phyloP scores from a whole-genome alignment of 2,329 filamentous ascomycete species.

The Cylindrodendrum hubeiense region DNA sequence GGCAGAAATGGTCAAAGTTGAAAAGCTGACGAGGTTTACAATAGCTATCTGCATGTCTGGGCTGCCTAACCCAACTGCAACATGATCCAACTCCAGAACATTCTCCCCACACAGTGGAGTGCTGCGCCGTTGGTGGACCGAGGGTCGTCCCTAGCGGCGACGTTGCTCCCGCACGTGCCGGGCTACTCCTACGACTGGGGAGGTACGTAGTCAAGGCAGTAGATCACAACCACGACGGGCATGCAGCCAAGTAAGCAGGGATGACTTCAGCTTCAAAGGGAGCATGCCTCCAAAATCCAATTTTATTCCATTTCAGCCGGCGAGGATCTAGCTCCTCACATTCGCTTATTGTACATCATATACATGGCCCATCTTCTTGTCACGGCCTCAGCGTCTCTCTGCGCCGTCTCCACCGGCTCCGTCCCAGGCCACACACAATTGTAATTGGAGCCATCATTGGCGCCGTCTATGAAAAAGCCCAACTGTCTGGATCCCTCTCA shows the following conservation, averaged over 20 bases:
- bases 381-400: slow-evolving; percentile 4
- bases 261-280: neutral
- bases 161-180: slow-evolving; percentile 19
- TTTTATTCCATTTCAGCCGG: slow-evolving; percentile 25
- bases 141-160: neutral
- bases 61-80: neutral
- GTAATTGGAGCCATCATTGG: slow-evolving; percentile 1
- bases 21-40: neutral
- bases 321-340: slow-evolving; percentile 16
- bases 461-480: slow-evolving; percentile 11
- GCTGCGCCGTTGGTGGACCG: slow-evolving; percentile 15
- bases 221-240: neutral
- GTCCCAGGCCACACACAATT: neutral
- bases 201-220: too few species aligned
- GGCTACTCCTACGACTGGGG: too few species aligned
- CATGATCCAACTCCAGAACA: neutral
- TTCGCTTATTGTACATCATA: slow-evolving; percentile 32
- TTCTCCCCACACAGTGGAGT: slow-evolving; percentile 8
- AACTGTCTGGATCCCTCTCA: neutral
- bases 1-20: neutral
- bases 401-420: slow-evolving; percentile 7
- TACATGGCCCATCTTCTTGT: slow-evolving; percentile 20
- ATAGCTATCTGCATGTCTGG: too few species aligned
- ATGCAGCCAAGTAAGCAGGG: neutral
- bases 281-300: slow-evolving; percentile 1